Percentiles rank a stretch among this genome's conserved stretches.
Conservation (phyloP, 2,329 filamentous ascomycete genomes). For the Fusarium aywerte region DNA sequence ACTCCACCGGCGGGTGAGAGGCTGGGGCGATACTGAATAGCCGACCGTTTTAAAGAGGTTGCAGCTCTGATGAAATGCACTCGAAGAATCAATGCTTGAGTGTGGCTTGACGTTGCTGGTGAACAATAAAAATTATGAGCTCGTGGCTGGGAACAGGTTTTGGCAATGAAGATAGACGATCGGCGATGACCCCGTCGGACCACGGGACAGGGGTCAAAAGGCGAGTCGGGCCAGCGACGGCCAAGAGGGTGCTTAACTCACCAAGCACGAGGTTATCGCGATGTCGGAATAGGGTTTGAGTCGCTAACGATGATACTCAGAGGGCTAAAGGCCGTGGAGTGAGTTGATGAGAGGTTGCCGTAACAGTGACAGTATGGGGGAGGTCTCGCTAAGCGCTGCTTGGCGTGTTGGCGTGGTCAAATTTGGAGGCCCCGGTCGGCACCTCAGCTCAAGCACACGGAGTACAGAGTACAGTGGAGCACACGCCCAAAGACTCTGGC, state of each 20-base stretch:
- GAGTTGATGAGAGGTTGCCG: slow-evolving; percentile 48
- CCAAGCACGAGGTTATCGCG: slow-evolving; percentile 42
- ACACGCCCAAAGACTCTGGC: slow-evolving; percentile 47
- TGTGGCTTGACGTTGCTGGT: slow-evolving; percentile 30
- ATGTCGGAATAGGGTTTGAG: slow-evolving; percentile 42
- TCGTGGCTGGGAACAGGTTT: slow-evolving; percentile 38
- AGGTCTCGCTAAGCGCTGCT: slow-evolving; percentile 51
- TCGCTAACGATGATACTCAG: slow-evolving; percentile 41
- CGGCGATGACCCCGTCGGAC: slow-evolving; percentile 27
- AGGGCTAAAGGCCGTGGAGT: slow-evolving; percentile 37
- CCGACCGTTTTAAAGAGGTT: slow-evolving; percentile 3
- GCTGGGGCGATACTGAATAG: slow-evolving; percentile 5
- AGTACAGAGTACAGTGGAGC: slow-evolving; percentile 47
- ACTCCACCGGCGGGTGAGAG: slow-evolving; percentile 35
- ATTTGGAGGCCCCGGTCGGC: slow-evolving; percentile 43
- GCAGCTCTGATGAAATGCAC: slow-evolving; percentile 16
- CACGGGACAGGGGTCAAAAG: slow-evolving; percentile 21
- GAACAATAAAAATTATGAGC: slow-evolving; percentile 39
- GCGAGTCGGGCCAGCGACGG: slow-evolving; percentile 34
- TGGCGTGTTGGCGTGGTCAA: slow-evolving; percentile 48
- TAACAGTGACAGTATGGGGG: slow-evolving; percentile 44
- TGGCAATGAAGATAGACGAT: slow-evolving; percentile 36
- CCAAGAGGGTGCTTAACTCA: slow-evolving; percentile 39
- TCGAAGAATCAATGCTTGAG: slow-evolving; percentile 20
- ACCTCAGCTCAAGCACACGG: slow-evolving; percentile 38